Base-by-base conservation (phyloP, 2,329 filamentous ascomycete species). In the Lecanicillium sp. region DNA sequence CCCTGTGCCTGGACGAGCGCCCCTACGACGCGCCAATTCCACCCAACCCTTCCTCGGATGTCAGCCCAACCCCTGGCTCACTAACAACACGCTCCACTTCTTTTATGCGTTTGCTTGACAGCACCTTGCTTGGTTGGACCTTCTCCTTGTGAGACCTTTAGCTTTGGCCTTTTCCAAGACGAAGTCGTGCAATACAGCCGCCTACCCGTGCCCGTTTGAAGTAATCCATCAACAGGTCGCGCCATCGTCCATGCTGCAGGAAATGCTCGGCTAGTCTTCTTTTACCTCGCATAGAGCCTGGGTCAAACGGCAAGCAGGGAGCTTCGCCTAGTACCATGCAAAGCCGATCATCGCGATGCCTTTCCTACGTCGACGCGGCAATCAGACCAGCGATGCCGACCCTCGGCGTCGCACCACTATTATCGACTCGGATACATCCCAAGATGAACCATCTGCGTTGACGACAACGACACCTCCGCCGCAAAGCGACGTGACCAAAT, bases 361-460 rank as follows among this genome's bases (percentile, higher is more conserved):
- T 53, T 75, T 79, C 50, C 64, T 78, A 61, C 74, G 74, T 62
- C 74, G 74, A 59, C 73, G 72, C 57, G 74, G 72, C 63, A 73
- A 71, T 52, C 64, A 69, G 66, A 72, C 68, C 61, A 76, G 70
- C 66, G 74, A 79, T 55, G 67, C 65, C 45, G 72, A 78, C 48
- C 74, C 74, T 63, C 71, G 71, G 55, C 71, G 71, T 38, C 72
- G 72, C 50, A 68, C 67, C 38, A 54, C 64, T 43, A 51, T 58
- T 45, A 53, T 55, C 40, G 44, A 50, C 34, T 49, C 55, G 37
- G 54, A 55, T 29, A 51, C 50, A 45, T 45, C 52, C 36, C 48
- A 49, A 39, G 48, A 49, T 42, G 51, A 61, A 51, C 38, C 49
- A 48, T 29, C 49, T 52, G 13, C 47, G 44, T 39, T n/a, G n/a